phyloP scores from a whole-genome alignment of 2,329 filamentous ascomycete species.

The Talaromyces sp. region DNA sequence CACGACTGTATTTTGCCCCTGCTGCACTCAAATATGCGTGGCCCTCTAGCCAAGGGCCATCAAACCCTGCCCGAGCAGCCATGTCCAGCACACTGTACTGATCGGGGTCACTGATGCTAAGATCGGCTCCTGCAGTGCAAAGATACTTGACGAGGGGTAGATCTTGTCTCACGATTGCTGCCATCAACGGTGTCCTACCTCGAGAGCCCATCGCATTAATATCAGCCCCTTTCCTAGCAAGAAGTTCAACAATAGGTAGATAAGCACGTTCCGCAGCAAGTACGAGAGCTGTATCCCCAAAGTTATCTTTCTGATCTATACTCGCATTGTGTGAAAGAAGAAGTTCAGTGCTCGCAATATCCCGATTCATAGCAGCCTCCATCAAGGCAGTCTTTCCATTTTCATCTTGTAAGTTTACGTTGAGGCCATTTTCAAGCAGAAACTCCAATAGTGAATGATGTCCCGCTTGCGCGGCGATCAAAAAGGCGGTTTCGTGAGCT shows the following conservation, averaged over 20 bases:
- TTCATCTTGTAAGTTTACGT: neutral
- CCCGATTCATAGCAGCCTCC: neutral
- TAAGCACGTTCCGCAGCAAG: neutral
- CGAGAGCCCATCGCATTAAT: constrained; percentile 18
- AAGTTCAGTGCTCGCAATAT: neutral
- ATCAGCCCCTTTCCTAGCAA: constrained; percentile 23
- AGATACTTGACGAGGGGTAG: constrained; percentile 10
- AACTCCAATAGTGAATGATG: neutral
- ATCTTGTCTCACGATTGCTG: neutral
- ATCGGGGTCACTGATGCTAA: neutral
- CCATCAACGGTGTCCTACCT: constrained; percentile 11
- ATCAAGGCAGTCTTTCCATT: constrained; percentile 3
- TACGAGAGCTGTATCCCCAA: constrained; percentile 5
- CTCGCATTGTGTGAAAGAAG: neutral
- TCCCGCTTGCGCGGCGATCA: neutral
- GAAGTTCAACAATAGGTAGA: constrained; percentile 19
- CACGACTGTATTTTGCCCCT: constrained; percentile 5
- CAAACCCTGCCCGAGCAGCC: neutral
- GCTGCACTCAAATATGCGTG: neutral
- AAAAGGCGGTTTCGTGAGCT: neutral
- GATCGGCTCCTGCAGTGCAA: neutral
- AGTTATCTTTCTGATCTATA: neutral
- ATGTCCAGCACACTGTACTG: constrained; percentile 5
- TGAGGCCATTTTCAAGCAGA: neutral
- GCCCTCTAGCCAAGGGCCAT: constrained; percentile 10